These are phyloP conservation scores for Melaleuca quinquenervia DNA, from an alignment of 345 rosid genomes.

Conservation along the genomic window DNA sequence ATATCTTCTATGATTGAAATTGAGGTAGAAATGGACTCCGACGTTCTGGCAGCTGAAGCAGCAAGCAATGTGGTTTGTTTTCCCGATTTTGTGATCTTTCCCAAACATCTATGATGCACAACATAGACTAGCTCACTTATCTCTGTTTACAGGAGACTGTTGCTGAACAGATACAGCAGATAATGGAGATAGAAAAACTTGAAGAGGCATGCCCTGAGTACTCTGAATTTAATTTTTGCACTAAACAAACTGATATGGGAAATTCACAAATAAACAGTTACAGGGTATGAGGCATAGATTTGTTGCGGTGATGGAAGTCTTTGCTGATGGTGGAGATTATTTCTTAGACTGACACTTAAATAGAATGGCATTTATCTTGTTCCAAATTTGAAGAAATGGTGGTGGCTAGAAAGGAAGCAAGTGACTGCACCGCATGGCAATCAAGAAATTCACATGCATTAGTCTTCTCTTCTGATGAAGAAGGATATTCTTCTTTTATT, in stretches of 20 bases:
- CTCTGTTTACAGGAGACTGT: slow-evolving; percentile 52
- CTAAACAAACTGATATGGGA: neutral
- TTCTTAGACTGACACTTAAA: neutral
- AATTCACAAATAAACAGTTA: neutral
- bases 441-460: neutral
- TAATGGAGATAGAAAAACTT: slow-evolving; percentile 93
- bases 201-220: slow-evolving; percentile 54
- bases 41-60: slow-evolving; percentile 95
- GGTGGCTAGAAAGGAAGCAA: neutral
- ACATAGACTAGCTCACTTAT: neutral
- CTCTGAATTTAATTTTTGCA: neutral
- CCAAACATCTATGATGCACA: neutral
- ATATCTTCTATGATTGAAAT: slow-evolving; percentile 98
- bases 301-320: neutral
- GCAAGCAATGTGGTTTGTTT: slow-evolving; percentile 56
- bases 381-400: neutral
- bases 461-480: neutral
- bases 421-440: neutral
- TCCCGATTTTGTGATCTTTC: neutral
- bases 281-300: neutral
- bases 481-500: neutral
- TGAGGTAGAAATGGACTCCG: slow-evolving; percentile 87
- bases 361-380: neutral
- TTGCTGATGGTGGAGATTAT: neutral
- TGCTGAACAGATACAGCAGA: slow-evolving; percentile 74